These are phyloP conservation scores for Plasmopara halstedii DNA, from an alignment of 352 stramenopile species.

Conservation along the genomic window DNA sequence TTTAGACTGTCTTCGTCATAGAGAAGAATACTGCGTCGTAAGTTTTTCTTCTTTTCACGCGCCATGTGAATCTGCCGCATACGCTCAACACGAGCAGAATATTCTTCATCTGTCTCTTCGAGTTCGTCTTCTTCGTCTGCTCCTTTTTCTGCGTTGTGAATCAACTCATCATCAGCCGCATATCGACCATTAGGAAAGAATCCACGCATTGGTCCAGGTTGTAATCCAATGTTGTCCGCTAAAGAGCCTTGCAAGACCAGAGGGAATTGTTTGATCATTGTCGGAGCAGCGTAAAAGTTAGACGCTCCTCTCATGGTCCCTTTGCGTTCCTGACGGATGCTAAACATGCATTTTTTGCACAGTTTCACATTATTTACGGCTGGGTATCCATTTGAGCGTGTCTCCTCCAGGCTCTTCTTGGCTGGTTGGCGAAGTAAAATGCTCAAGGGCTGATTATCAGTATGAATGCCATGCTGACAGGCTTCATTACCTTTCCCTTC, in stretches of 20 bases:
- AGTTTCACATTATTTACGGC: constrained; percentile 63
- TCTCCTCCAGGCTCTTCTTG: constrained; percentile 35
- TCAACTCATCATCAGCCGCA: constrained; percentile 29
- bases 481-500: constrained; percentile 6
- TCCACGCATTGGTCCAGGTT: constrained; percentile 19
- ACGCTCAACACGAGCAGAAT: constrained; percentile 42
- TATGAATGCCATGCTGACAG: constrained; percentile 7
- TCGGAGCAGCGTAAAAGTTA: constrained; percentile 41
- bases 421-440: constrained; percentile 30
- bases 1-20: constrained; percentile 36
- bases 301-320: constrained; percentile 33
- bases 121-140: constrained; percentile 33
- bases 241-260: constrained; percentile 28
- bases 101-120: constrained; percentile 35
- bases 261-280: constrained; percentile 46
- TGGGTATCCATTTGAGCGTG: constrained; percentile 38
- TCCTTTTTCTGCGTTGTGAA: constrained; percentile 12
- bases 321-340: constrained; percentile 54
- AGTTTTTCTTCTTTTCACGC: constrained; percentile 54
- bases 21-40: constrained; percentile 30
- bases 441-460: constrained; percentile 15
- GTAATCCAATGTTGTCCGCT: constrained; percentile 23
- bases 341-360: constrained; percentile 74
- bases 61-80: constrained; percentile 61
- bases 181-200: constrained; percentile 32